These are phyloP conservation scores for Herpetomonas muscarum DNA, from an alignment of 208 protist genomes.

Conservation along the genomic window DNA sequence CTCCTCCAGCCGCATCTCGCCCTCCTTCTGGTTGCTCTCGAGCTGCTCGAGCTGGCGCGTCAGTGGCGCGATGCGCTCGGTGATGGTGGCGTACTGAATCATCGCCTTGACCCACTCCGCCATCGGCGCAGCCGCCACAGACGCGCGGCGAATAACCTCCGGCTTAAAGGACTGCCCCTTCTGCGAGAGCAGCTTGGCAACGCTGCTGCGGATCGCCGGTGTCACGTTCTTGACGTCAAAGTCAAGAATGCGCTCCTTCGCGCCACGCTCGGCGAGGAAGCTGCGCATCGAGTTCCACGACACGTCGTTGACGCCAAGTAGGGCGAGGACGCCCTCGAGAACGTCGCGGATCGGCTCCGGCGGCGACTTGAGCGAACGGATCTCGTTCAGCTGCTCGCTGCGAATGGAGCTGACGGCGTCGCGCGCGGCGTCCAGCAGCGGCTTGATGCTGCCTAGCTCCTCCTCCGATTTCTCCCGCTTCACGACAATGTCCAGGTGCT, in stretches of 20 bases:
- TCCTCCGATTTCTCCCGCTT: constrained; percentile 87
- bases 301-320: constrained; percentile 94
- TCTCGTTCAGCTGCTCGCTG: constrained; percentile 94
- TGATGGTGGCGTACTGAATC: constrained; percentile 93
- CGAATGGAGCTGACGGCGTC: constrained; percentile 93
- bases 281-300: constrained; percentile 96
- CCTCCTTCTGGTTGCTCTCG: constrained; percentile 66
- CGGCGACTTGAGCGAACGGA: constrained; percentile 92
- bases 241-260: constrained; percentile 95
- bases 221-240: constrained; percentile 95
- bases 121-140: constrained; percentile 93
- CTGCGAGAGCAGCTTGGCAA: constrained; percentile 80
- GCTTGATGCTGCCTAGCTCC: constrained; percentile 92
- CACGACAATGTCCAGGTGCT: constrained; percentile 81
- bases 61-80: constrained; percentile 89
- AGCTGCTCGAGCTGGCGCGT: constrained; percentile 80
- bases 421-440: constrained; percentile 93
- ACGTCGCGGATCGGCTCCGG: constrained; percentile 95
- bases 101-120: constrained; percentile 97
- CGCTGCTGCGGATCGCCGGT: constrained; percentile 72
- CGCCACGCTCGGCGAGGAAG: constrained; percentile 90
- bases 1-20: constrained; percentile 70
- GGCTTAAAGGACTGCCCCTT: constrained; percentile 90
- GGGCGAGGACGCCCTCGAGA: constrained; percentile 93
- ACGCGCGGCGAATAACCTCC: constrained; percentile 90